Evolutionary conservation across 2,329 filamentous ascomycete species (phyloP).

Genomic region (Arthrobotrys musiformis): DNA sequence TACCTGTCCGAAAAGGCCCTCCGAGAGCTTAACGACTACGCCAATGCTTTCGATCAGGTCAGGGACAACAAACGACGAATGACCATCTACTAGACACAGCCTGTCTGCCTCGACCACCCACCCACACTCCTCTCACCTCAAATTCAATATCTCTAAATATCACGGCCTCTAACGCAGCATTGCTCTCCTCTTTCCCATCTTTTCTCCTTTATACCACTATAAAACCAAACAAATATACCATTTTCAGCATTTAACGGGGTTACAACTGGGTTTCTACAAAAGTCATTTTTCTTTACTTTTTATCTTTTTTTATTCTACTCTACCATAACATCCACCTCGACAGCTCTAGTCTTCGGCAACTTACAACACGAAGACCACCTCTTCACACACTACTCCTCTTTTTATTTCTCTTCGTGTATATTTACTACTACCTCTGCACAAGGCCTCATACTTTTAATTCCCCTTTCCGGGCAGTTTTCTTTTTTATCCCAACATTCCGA

Average conservation of each 20-base stretch:
- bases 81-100: conserved; percentile 54
- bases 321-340: conserved; percentile 13
- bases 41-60: conserved; percentile 86
- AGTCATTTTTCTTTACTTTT: conserved; percentile 44
- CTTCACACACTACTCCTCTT: not conserved
- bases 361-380: conserved; percentile 2
- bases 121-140: conserved; percentile 26
- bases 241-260: conserved; percentile 54
- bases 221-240: conserved; percentile 55
- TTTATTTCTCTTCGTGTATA: conserved; percentile 48
- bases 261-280: conserved; percentile 51
- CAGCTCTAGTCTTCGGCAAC: conserved; percentile 9
- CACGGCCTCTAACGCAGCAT: conserved; percentile 54
- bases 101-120: conserved; percentile 8
- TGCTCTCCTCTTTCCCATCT: conserved; percentile 40
- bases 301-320: conserved; percentile 27
- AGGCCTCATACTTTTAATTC: conserved; percentile 33
- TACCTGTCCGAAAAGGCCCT: conserved; percentile 79
- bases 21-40: conserved; percentile 84
- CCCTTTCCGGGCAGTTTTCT: conserved; percentile 8
- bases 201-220: conserved; percentile 48
- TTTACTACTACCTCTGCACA: conserved; percentile 52
- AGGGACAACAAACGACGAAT: conserved; percentile 63
- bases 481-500: conserved; percentile 35
- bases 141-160: conserved; percentile 10